Evolutionary conservation across 1,284 basidiomycete genomes (phyloP).

Genomic region (Marasmius fiardii): DNA sequence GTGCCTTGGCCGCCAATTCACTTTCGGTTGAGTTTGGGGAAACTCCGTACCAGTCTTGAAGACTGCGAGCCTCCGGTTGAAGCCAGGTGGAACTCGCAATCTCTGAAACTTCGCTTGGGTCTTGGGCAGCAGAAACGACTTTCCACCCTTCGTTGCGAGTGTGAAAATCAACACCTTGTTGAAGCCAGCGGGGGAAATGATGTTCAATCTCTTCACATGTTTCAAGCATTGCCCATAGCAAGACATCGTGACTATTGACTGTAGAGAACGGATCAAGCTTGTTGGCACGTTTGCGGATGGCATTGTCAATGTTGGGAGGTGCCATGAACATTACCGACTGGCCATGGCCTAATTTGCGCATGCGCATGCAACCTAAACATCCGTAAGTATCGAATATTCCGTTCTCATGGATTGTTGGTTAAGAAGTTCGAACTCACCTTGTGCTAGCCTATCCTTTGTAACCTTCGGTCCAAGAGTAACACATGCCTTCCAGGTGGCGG

Average conservation of each 20-base stretch:
- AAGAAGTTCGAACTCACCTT: constrained; percentile 34
- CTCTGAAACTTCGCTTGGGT: neutral
- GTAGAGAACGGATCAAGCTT: constrained; percentile 3
- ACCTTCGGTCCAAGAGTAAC: constrained; percentile 46
- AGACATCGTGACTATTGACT: constrained; percentile 30
- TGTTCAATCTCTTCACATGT: constrained; percentile 41
- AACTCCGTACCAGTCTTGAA: constrained; percentile 34
- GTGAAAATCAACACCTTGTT: constrained; percentile 42
- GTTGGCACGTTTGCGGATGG: constrained; percentile 29
- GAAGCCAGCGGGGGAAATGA: constrained; percentile 40
- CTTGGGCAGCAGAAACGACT: constrained; percentile 11
- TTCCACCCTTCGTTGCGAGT: constrained; percentile 30
- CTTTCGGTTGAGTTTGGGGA: neutral
- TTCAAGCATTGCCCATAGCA: constrained; percentile 44
- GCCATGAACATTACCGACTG: constrained; percentile 51
- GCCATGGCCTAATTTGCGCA: constrained; percentile 46
- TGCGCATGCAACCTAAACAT: constrained; percentile 41
- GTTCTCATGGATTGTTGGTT: too few species aligned
- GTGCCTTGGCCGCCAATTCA: constrained; percentile 2
- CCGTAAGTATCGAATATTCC: neutral
- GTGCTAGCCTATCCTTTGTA: constrained; percentile 50
- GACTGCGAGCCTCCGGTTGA: constrained; percentile 33
- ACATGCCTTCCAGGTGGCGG: constrained; percentile 24
- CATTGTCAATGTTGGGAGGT: constrained; percentile 41
- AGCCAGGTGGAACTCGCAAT: constrained; percentile 30